phyloP scores from a whole-genome alignment of 306 rosid species.

The Quercus variabilis region DNA sequence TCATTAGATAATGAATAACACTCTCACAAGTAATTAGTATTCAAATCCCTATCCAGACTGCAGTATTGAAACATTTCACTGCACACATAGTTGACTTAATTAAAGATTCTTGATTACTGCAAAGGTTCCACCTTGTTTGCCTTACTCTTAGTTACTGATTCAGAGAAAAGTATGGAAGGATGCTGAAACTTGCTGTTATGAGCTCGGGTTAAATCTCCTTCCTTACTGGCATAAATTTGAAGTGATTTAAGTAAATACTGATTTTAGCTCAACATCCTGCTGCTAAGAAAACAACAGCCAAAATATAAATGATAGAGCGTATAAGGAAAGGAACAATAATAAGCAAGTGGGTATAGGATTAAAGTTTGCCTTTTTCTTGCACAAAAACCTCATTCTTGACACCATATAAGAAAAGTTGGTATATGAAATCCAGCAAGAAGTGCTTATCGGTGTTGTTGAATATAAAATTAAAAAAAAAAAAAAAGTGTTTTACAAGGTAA shows the following conservation, averaged over 20 bases:
- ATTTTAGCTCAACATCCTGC: background rate
- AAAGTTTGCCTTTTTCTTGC: background rate
- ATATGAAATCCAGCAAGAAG: background rate
- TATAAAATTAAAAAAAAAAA: background rate
- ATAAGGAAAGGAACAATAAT: background rate
- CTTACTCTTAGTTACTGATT: background rate
- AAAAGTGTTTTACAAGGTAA: background rate
- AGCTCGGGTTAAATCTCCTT: background rate
- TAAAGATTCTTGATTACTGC: background rate
- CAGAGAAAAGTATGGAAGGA: background rate
- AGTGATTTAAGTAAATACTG: background rate
- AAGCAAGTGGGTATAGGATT: background rate
- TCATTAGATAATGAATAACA: background rate
- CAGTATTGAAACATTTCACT: background rate
- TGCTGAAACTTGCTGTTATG: background rate
- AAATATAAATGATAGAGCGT: background rate
- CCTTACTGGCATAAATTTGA: background rate
- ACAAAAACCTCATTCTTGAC: background rate
- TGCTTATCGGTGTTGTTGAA: background rate
- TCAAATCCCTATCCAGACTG: background rate
- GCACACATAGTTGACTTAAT: background rate
- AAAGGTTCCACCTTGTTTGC: background rate
- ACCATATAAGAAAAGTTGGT: background rate
- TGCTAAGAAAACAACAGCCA: background rate
- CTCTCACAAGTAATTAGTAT: conserved; percentile 5